Evolutionary conservation across 192 early-diverging fungal genomes (phyloP).

Genomic region (Coemansia guatemalensis): DNA sequence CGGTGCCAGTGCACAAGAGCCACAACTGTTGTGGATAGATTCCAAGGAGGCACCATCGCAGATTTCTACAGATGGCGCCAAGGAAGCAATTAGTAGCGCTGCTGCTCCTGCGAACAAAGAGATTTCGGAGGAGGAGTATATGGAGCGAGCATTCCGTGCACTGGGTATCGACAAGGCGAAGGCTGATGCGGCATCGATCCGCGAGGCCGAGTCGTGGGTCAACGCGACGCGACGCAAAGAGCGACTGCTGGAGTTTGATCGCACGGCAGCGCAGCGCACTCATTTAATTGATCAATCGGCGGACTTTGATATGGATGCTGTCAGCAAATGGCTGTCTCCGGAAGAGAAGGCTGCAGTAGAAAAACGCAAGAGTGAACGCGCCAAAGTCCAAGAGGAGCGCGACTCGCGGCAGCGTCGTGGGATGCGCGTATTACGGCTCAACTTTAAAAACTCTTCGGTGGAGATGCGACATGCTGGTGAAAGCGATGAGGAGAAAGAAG

Average conservation of each 20-base stretch:
- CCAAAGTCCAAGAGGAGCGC: conserved; percentile 16
- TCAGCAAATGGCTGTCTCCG: conserved; percentile 48
- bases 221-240: conserved; percentile 44
- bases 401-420: conserved; percentile 37
- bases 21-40: conserved; percentile 22
- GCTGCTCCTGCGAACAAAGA: background rate
- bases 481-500: background rate
- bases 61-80: background rate
- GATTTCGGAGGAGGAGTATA: conserved; percentile 36
- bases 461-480: conserved; percentile 14
- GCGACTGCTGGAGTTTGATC: conserved; percentile 50
- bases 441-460: conserved; percentile 20
- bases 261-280: conserved; percentile 53
- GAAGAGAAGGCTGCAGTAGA: conserved; percentile 37
- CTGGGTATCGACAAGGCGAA: conserved; percentile 23
- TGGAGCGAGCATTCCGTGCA: conserved; percentile 35
- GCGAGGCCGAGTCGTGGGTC: conserved; percentile 41
- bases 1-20: background rate
- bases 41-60: background rate
- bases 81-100: background rate
- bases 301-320: conserved; percentile 38
- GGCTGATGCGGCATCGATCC: conserved; percentile 10
- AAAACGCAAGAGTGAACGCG: conserved; percentile 1
- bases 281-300: conserved; percentile 47
- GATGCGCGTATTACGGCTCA: conserved; percentile 40